Evolutionary conservation across 495 filamentous ascomycete species (phyloP).

Genomic region (Lindgomyces ingoldianus): DNA sequence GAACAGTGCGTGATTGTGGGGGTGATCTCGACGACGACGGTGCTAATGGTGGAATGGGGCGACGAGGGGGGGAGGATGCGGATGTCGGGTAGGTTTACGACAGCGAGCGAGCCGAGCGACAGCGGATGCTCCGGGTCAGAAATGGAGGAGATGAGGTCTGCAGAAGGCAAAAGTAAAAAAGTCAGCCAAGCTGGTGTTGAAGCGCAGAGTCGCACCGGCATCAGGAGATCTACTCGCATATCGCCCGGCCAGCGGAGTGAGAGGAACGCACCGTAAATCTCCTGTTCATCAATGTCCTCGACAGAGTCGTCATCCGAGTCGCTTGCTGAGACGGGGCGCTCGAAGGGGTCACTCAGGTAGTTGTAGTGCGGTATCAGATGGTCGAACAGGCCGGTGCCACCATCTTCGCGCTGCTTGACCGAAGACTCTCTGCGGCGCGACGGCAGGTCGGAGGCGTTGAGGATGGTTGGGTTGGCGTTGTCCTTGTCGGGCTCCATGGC

Average conservation of each 20-base stretch:
- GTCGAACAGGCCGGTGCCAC: conserved; percentile 50
- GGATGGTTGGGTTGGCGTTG: conserved; percentile 93
- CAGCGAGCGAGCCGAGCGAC: conserved; percentile 85
- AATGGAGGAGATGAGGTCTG: conserved; percentile 90
- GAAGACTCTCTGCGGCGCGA: conserved; percentile 61
- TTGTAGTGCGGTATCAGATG: conserved; percentile 49
- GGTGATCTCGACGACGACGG: conserved; percentile 74
- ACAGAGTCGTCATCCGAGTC: conserved; percentile 63
- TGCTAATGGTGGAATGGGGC: conserved; percentile 48
- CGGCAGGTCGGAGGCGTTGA: conserved; percentile 89
- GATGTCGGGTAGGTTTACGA: conserved; percentile 92
- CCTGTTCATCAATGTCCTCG: conserved; percentile 92
- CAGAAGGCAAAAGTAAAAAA: conserved; percentile 16
- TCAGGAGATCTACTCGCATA: not conserved
- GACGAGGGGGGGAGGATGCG: conserved; percentile 62
- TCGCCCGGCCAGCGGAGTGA: conserved; percentile 2
- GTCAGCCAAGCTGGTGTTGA: conserved; percentile 25
- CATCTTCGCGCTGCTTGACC: conserved; percentile 48
- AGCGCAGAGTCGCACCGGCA: not conserved
- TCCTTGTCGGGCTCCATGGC: conserved; percentile 60
- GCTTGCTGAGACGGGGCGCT: conserved; percentile 46
- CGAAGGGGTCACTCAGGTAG: conserved; percentile 59
- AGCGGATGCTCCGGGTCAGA: conserved; percentile 96
- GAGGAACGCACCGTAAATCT: conserved; percentile 76
- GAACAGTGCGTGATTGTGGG: conserved; percentile 98